These are phyloP conservation scores for Leccinum ambiguum DNA, from an alignment of 1,284 basidiomycete species.

Conservation along the genomic window DNA sequence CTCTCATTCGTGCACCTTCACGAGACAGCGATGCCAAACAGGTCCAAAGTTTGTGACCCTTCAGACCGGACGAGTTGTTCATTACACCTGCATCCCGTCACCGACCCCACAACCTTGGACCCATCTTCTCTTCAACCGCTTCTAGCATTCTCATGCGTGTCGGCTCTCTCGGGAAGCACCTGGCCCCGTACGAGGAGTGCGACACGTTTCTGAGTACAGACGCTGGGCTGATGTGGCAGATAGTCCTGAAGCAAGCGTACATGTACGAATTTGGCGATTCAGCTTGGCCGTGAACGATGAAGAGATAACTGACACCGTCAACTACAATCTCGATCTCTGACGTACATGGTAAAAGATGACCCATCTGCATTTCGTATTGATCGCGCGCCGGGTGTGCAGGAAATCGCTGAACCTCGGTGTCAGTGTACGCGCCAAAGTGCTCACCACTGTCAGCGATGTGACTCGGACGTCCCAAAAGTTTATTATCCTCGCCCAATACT, in stretches of 20 bases:
- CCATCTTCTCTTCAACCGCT: conserved; percentile 91
- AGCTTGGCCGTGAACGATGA: conserved; percentile 87
- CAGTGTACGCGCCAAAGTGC: conserved; percentile 69
- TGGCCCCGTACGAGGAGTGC: conserved; percentile 83
- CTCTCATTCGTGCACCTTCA: conserved; percentile 63
- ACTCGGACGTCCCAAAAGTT: conserved; percentile 84
- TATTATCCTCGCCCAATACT: conserved; percentile 77
- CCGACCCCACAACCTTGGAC: conserved; percentile 91
- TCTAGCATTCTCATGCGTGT: conserved; percentile 96
- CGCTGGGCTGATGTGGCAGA: conserved; percentile 85
- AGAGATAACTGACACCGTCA: conserved; percentile 68
- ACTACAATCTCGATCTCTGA: conserved; percentile 88
- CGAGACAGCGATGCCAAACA: conserved; percentile 59
- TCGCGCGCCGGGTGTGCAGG: conserved; percentile 58
- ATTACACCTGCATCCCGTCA: conserved; percentile 91
- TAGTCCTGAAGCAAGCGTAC: conserved; percentile 77
- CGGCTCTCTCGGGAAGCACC: conserved; percentile 75
- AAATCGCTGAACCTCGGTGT: conserved; percentile 68
- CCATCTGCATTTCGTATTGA: conserved; percentile 7
- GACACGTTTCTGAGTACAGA: conserved; percentile 94
- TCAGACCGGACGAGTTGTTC: conserved; percentile 65
- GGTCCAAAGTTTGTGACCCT: conserved; percentile 57
- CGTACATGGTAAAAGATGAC: conserved; percentile 68
- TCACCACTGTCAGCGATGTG: conserved; percentile 56
- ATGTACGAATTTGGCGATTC: conserved; percentile 96